Percentiles rank a stretch among this genome's conserved stretches.
These are phyloP conservation scores for Diaporthe nobilis DNA, from an alignment of 2,329 filamentous ascomycete genomes.

Conservation along the genomic window DNA sequence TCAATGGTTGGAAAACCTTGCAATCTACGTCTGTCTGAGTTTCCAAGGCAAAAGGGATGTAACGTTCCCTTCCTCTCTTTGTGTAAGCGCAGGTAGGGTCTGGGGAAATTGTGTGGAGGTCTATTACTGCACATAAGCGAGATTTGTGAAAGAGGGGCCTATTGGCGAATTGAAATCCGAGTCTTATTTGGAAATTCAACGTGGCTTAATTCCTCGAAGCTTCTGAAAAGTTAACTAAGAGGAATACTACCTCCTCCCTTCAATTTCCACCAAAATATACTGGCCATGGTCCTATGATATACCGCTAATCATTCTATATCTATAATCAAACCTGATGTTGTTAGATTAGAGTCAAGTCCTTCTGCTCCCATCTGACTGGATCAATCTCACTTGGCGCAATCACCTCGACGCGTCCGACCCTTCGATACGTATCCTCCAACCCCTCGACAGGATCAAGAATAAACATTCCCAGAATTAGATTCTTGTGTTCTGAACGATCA, in stretches of 20 bases:
- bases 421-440: not conserved
- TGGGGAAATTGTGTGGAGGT: not conserved
- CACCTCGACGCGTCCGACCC: not conserved
- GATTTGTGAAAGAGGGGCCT: too few relatives aligned
- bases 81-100: not conserved
- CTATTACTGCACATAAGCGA: not conserved
- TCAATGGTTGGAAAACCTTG: not conserved
- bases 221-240: too few relatives aligned
- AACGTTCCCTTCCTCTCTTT: not conserved
- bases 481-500: not conserved
- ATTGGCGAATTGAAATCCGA: too few relatives aligned
- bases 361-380: not conserved
- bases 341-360: not conserved
- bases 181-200: too few relatives aligned
- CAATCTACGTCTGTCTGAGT: not conserved
- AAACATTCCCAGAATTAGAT: not conserved
- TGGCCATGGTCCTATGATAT: not conserved
- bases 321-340: too few relatives aligned
- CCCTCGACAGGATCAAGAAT: not conserved
- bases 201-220: too few relatives aligned
- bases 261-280: accelerated
- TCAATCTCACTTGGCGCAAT: not conserved
- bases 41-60: too few relatives aligned
- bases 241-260: not conserved
- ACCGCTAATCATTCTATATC: not conserved